Evolutionary conservation across 2,329 filamentous ascomycete genomes (phyloP), one percentile per base, ranked within the genome.

Genomic region (Scedosporium minutisporum): DNA sequence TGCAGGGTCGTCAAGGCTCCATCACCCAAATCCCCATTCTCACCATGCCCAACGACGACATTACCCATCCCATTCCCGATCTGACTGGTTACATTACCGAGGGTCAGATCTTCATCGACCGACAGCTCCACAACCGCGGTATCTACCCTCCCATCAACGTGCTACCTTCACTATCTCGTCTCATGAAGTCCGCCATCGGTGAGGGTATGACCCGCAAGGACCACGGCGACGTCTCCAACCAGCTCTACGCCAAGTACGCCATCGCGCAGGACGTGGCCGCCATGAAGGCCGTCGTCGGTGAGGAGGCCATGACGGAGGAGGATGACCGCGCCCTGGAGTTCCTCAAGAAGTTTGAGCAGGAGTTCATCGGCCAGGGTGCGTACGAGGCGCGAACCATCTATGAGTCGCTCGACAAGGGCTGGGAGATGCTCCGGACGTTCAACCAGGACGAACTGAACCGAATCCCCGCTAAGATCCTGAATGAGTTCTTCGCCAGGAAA

Each of bases 31-130:
- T 99, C 71, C 95, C 95, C 65, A 99, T 99, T 75, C 77, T 99
- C 78, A 97, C 95, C 69, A 99, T 99, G 95, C 95, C 95, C 72
- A 99, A 99, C 86, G 93, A 99, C 74, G 93, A 99, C 78, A 99
- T 99, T 74, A 99, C 95, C 53, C 95, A 99, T 75, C 96, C 95
- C 48, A 99, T 99, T 74, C 96, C 96, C 66, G 95, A 99, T 82
- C 82, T 99, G 80, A 99, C 95, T 66, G 95, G 95, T 63, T 99
- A 97, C 80, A 99, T 99, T 74, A 99, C 95, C 21, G 95, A 99
- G 80, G 96, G 95, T 51, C 95, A 99, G 78, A 97, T 99, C 73
- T 97, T 96, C 79, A 85, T 99, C 71, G 95, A 99, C 77, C 91
- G 93, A 79, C 87, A 89, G 72, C 82, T 99, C 61, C 76, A 92